These are phyloP conservation scores for Pyronema domesticum DNA, from an alignment of 495 filamentous ascomycete genomes.

Conservation along the genomic window DNA sequence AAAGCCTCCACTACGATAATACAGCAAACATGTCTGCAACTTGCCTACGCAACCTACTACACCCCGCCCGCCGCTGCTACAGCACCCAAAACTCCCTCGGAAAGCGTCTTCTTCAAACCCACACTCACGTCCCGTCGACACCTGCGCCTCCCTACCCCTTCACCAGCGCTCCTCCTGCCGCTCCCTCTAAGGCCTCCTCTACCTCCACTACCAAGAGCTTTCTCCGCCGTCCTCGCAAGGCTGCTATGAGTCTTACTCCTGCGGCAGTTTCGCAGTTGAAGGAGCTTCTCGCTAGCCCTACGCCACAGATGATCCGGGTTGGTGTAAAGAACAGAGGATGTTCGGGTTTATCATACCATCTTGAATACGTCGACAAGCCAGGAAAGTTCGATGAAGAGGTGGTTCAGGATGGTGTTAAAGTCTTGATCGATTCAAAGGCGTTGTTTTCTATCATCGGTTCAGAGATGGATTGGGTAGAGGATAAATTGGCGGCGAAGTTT, in stretches of 20 bases:
- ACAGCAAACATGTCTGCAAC: no score
- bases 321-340: constrained; percentile 93
- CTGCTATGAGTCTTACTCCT: constrained; percentile 71
- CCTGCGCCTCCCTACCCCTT: not conserved
- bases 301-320: constrained; percentile 80
- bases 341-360: constrained; percentile 82
- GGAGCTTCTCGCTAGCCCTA: constrained; percentile 55
- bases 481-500: constrained; percentile 75
- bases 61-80: no score
- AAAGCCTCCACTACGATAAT: no score
- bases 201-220: constrained; percentile 7
- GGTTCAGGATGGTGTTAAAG: constrained; percentile 89
- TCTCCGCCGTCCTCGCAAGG: constrained; percentile 69
- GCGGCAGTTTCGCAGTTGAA: constrained; percentile 59
- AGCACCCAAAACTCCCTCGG: constrained; percentile 1
- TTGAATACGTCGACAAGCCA: constrained; percentile 87
- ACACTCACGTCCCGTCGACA: constrained; percentile 6
- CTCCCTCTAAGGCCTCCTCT: not conserved
- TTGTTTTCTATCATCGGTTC: constrained; percentile 94
- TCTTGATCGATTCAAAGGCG: constrained; percentile 90
- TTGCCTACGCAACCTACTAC: no score
- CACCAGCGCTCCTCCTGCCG: not conserved
- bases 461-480: constrained; percentile 98
- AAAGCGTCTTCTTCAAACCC: constrained; percentile 14
- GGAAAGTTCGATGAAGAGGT: constrained; percentile 78